Base-by-base conservation (phyloP, 2,329 filamentous ascomycete genomes). In the Bertia moriformis region DNA sequence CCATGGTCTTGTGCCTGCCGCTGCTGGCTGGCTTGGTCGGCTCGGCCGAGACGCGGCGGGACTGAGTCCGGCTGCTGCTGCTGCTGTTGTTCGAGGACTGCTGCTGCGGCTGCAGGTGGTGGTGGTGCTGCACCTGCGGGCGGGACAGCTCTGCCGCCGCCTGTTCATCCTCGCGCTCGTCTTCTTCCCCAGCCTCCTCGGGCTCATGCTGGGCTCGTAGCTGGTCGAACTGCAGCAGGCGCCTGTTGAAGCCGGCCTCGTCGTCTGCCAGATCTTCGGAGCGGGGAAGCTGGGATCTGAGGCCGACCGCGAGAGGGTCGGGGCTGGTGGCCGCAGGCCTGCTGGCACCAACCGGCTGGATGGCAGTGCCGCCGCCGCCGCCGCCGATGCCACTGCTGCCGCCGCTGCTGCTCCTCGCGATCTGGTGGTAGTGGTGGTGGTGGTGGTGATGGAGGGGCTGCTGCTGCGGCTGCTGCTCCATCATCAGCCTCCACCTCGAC, bases 171-270 rank as follows among this genome's bases (percentile, higher is more conserved):
- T 27, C 22, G 41, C 63, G 58, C 38, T 69, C 63, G 14, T 43
- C 40, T 39, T 50, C 42, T 38, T 46, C 43, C 27, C 15, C 19
- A 14, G 51, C 49, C 40, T 62, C 56, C 24, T 65, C 62, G 5
- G 69, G 65, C 42, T 88, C 84, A 42, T 80, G 73, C 51, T 83
- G 73, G n/a, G 79, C 72, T 48, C 83, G 73, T 38, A 91, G 62
- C 19, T 81, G 73, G 49, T 93, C 76, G 53, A 95, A 95, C 52
- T 95, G 81, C 47, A 83, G 75, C 15, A 95, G 67, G 36, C 88
- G 78, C 37, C 85, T 83, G 44, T 67, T 68, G 47, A 76, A 78
- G 0, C 73, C 75, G 47, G 77, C 67, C 0, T 60, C 46, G 43
- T 80, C 75, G 42, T 66, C 60, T 40, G 61, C 53, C 4, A 76